phyloP scores from a whole-genome alignment of 2,329 filamentous ascomycete species.

The Rutstroemia sydowiana region DNA sequence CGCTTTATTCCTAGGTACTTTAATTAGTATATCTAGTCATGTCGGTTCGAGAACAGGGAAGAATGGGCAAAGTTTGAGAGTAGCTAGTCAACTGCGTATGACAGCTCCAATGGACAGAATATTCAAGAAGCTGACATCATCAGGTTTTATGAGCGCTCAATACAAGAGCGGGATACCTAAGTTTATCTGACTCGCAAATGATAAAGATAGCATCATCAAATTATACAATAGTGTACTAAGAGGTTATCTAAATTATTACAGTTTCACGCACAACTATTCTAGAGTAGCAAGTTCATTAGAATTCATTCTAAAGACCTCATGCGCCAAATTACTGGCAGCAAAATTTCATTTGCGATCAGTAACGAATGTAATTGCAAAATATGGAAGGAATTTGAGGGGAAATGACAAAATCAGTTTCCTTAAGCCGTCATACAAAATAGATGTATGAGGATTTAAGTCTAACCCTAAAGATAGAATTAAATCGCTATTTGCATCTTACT shows the following conservation, averaged over 20 bases:
- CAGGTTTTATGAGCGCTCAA: neutral
- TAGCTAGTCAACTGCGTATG: neutral
- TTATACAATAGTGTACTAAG: neutral
- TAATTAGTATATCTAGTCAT: neutral
- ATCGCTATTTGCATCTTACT: too few relatives aligned
- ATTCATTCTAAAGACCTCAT: neutral
- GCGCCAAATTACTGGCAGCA: neutral
- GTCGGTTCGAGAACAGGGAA: neutral
- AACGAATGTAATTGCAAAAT: neutral
- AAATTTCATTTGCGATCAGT: neutral
- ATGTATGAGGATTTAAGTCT: too few relatives aligned
- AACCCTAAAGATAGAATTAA: too few relatives aligned
- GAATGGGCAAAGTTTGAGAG: neutral
- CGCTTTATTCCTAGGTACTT: neutral
- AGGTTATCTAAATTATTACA: neutral
- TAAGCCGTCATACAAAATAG: too few relatives aligned
- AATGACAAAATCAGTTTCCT: too few relatives aligned
- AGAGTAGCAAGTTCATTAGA: neutral
- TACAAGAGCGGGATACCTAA: neutral
- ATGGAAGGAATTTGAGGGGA: neutral
- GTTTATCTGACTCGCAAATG: neutral
- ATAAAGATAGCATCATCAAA: neutral
- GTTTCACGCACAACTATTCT: neutral
- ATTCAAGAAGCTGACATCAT: neutral
- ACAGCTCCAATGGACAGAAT: neutral